Evolutionary conservation across 305 asterid species (phyloP).

Genomic region (Ruellia speciosa): DNA sequence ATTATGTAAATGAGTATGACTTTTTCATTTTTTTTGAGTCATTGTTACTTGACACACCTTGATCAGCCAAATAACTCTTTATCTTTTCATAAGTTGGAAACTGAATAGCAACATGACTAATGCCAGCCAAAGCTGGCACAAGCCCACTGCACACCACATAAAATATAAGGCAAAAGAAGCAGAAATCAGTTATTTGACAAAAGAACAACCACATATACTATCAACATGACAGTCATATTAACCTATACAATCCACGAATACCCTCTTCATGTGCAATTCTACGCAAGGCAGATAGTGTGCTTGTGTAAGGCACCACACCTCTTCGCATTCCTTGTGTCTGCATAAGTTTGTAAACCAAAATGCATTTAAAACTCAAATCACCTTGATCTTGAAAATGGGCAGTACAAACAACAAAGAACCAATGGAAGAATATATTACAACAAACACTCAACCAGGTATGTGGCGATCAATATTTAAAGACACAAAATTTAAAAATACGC

Average conservation of each 20-base stretch:
- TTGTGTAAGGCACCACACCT: conserved; percentile 58
- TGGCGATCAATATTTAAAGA: not conserved
- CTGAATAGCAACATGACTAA: conserved; percentile 89
- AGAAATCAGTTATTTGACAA: not conserved
- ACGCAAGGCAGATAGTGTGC: conserved; percentile 73
- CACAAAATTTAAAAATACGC: not conserved
- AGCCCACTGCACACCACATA: conserved; percentile 61
- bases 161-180: not conserved
- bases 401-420: not conserved
- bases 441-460: not conserved
- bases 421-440: not conserved
- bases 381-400: conserved; percentile 1
- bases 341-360: not conserved
- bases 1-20: not conserved
- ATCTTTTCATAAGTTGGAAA: conserved; percentile 86
- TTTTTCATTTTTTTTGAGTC: not conserved
- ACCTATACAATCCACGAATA: conserved; percentile 89
- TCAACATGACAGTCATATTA: not conserved
- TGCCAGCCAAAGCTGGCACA: conserved; percentile 90
- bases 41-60: conserved; percentile 25
- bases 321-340: conserved; percentile 84
- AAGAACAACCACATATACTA: not conserved
- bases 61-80: conserved; percentile 65
- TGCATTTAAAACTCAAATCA: conserved; percentile 13
- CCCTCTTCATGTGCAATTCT: conserved; percentile 85